Evolutionary conservation across 805 yeast species (phyloP).

Genomic region (Yamadazyma kitorensis): DNA sequence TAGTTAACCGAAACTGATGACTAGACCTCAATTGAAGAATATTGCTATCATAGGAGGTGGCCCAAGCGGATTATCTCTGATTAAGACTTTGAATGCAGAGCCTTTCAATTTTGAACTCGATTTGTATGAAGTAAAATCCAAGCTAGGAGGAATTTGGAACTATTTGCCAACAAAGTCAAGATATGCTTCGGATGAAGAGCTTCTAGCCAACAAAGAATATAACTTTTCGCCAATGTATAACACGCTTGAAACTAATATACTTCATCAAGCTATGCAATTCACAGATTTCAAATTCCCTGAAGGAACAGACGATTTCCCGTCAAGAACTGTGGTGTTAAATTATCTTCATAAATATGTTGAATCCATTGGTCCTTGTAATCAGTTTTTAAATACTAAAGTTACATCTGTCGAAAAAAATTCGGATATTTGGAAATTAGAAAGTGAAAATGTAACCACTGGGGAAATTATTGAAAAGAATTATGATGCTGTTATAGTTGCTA

Average conservation of each 20-base stretch:
- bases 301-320: slow-evolving; percentile 43
- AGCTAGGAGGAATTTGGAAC: slow-evolving; percentile 82
- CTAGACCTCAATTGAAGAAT: too few relatives aligned
- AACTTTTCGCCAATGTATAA: slow-evolving; percentile 54
- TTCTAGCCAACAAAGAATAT: slow-evolving; percentile 13
- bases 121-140: slow-evolving; percentile 55
- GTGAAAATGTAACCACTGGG: slow-evolving; percentile 6
- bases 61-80: slow-evolving; percentile 65
- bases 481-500: slow-evolving; percentile 40
- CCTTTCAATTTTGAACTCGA: slow-evolving; percentile 43
- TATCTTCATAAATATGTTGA: slow-evolving; percentile 57
- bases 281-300: neutral
- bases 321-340: slow-evolving; percentile 54
- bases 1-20: too few relatives aligned
- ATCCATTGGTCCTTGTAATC: slow-evolving; percentile 13
- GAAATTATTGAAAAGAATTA: slow-evolving; percentile 11
- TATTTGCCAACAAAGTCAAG: slow-evolving; percentile 4
- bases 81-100: slow-evolving; percentile 60
- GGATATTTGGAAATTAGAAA: slow-evolving; percentile 12
- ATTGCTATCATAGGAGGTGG: slow-evolving; percentile 82
- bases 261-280: slow-evolving; percentile 62
- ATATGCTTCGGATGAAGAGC: slow-evolving; percentile 4
- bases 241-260: slow-evolving; percentile 66
- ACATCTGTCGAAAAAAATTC: slow-evolving; percentile 8
- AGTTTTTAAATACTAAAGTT: slow-evolving; percentile 15